These are phyloP conservation scores for Biancaea sappan DNA, from an alignment of 306 rosid genomes.

Conservation along the genomic window DNA sequence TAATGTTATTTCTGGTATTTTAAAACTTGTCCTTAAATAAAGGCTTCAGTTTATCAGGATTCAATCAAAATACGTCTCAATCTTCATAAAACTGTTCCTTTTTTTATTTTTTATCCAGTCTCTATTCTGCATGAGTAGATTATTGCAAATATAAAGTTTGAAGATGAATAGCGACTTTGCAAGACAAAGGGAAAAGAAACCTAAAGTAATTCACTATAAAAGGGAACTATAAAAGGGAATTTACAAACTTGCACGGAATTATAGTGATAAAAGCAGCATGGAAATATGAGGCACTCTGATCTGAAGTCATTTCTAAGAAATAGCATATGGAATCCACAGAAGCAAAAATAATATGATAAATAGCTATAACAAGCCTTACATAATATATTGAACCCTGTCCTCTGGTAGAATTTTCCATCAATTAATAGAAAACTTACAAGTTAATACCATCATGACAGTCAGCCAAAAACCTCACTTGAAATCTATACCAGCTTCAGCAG, in stretches of 20 bases:
- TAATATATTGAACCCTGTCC: conserved; percentile 26
- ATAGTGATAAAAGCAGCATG: conserved; percentile 26
- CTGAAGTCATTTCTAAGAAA: conserved; percentile 26
- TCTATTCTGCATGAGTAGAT: neutral
- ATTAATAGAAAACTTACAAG: neutral
- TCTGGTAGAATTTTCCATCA: conserved; percentile 29
- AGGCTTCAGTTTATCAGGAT: conserved; percentile 13
- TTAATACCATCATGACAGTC: conserved; percentile 9
- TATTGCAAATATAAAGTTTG: neutral
- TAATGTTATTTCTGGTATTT: neutral
- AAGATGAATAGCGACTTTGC: neutral
- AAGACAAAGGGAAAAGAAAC: conserved; percentile 16
- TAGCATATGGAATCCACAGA: conserved; percentile 27
- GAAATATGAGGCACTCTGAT: conserved; percentile 28
- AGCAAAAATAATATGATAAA: conserved; percentile 32
- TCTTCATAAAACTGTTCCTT: conserved; percentile 8
- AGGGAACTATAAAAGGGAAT: conserved; percentile 34
- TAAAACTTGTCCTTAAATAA: neutral
- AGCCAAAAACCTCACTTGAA: conserved; percentile 56
- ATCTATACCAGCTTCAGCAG: conserved; percentile 90
- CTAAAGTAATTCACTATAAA: conserved; percentile 2
- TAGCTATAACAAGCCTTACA: conserved; percentile 37
- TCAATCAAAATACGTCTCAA: neutral
- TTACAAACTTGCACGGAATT: conserved; percentile 38
- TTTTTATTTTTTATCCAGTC: neutral